These are phyloP conservation scores for Penicillium polonicum DNA, from an alignment of 2,329 filamentous ascomycete species.

Conservation along the genomic window DNA sequence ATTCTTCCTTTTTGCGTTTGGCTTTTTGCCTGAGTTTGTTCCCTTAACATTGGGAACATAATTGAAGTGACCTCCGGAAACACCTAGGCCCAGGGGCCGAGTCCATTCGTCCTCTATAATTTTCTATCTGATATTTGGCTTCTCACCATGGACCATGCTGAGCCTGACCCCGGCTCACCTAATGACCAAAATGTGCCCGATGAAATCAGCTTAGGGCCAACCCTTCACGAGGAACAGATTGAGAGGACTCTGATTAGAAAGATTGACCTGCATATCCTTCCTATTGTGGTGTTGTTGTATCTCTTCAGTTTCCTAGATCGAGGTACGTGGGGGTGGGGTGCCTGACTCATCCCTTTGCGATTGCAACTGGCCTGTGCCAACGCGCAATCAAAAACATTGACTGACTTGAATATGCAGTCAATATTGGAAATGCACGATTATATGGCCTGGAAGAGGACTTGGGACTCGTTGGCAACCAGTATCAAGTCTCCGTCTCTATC, in stretches of 20 bases:
- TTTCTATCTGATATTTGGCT: conserved; percentile 1
- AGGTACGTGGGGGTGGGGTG: conserved; percentile 27
- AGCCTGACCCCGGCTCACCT: conserved; percentile 18
- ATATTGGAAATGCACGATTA: conserved; percentile 69
- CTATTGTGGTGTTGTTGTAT: conserved; percentile 53
- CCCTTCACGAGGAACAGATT: conserved; percentile 28
- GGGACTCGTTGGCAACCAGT: conserved; percentile 61
- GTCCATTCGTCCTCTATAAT: neutral
- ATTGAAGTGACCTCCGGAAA: neutral
- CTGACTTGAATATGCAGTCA: conserved; percentile 48
- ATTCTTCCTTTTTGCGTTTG: conserved; percentile 1
- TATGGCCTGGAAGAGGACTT: conserved; percentile 65
- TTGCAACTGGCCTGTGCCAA: neutral
- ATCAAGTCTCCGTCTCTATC: conserved; percentile 66
- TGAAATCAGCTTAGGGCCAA: conserved; percentile 20
- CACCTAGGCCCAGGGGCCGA: neutral
- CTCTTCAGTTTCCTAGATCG: conserved; percentile 74
- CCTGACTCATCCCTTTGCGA: conserved; percentile 1
- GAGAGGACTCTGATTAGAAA: conserved; percentile 38
- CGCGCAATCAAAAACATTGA: neutral
- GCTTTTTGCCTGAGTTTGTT: neutral
- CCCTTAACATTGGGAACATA: neutral
- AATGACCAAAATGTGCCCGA: conserved; percentile 10
- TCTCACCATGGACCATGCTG: conserved; percentile 14
- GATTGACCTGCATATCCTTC: conserved; percentile 43